Base-by-base conservation (phyloP, 108 stramenopile genomes). In the Stephanodiscus minutulus region DNA sequence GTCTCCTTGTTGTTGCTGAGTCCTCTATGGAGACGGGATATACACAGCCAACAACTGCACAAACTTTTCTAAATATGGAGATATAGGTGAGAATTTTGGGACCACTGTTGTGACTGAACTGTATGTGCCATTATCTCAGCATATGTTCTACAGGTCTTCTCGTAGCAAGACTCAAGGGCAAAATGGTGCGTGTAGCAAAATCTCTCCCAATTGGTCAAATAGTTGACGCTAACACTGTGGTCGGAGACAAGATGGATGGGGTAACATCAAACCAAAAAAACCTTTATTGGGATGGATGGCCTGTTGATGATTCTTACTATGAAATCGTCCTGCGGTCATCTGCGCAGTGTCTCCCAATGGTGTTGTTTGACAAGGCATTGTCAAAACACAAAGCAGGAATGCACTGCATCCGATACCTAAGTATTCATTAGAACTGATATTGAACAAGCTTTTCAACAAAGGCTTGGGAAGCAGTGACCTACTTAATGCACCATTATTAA, bases 11-110 rank as follows among this genome's bases (percentile, higher is more conserved):
- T 9, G 39, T n/a, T n/a, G n/a, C n/a, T n/a, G n/a, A n/a, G n/a
- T n/a, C n/a, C n/a, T 52, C 7, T 83, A 79, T 76, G 83, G 83
- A 44, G 64, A 71, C 48, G 83, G 83, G 17, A 20, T 84, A 3
- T 84, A 84, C 55, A 78, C 68, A 0, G 79, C 74, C 7, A 78
- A 76, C 35, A 79, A 79, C 53, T 58, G 75, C 17, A 31, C 25
- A 17, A 64, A 61, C 44, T 84, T 81, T 62, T 41, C 46, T 21
- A 25, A 15, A 29, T 81, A 81, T 54, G 83, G 83, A 20, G 43
- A 68, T 37, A 58, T 53, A 18, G 47, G 47, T 18, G 47, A 48
- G 47, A 15, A 48, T 48, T 15, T 5, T 48, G 15, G 15, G 15
- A n/a, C n/a, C 18, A 48, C 7, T 48, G 5, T 48, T 48, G 15